Conservation (phyloP, 768 basidiomycete genomes). For the Amanita fuliginea region DNA sequence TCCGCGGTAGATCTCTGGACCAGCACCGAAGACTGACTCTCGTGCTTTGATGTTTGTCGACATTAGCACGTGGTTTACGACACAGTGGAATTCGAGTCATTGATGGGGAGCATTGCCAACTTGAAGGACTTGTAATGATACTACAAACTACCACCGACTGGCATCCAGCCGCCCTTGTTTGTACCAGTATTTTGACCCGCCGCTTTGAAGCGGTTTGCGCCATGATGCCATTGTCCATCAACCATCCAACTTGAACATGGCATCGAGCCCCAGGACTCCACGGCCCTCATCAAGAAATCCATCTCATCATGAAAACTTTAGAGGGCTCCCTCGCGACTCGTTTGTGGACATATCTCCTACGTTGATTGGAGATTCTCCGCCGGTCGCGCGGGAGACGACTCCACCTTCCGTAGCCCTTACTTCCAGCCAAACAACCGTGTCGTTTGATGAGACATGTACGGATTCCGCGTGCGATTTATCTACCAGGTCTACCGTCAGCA, state of each 20-base stretch:
- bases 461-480: not conserved
- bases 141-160: not conserved
- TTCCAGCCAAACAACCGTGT: not conserved
- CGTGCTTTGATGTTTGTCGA: slow-evolving; percentile 45
- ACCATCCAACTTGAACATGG: not conserved
- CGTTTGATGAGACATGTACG: not conserved
- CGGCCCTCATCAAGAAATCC: not conserved
- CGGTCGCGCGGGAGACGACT: not conserved
- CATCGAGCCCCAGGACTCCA: not conserved
- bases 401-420: not conserved
- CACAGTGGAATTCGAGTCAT: not conserved
- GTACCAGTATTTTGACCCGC: not conserved
- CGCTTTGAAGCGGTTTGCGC: no score
- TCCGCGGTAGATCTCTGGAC: slow-evolving; percentile 51
- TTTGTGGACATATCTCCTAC: not conserved
- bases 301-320: not conserved
- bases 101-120: not conserved
- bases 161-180: not conserved
- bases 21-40: slow-evolving; percentile 64
- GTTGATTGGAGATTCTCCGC: slow-evolving; percentile 2
- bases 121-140: not conserved
- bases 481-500: not conserved
- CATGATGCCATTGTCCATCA: not conserved
- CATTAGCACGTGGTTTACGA: slow-evolving; percentile 14
- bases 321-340: not conserved